A percentile compares a stretch with the other conserved stretches of the same genome.
phyloP scores from a whole-genome alignment of 108 stramenopile species.

The Skeletonema marinoi region DNA sequence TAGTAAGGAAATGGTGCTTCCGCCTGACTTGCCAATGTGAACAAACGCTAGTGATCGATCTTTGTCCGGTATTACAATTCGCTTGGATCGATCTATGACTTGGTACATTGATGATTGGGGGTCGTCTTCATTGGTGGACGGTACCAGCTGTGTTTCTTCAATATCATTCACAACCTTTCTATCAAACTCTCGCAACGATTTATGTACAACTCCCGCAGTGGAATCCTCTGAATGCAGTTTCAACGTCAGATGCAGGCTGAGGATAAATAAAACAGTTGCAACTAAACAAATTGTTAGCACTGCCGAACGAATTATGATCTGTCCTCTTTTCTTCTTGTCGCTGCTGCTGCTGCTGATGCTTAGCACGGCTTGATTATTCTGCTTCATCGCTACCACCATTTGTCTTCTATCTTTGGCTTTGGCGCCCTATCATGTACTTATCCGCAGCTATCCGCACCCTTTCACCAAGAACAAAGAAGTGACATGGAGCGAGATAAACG shows the following conservation, averaged over 20 bases:
- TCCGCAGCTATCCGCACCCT: no score
- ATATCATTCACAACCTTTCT: not conserved
- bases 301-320: not conserved
- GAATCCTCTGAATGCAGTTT: not conserved
- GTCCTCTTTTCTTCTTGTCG: not conserved
- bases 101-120: not conserved
- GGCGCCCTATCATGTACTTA: no score
- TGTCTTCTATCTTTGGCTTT: no score
- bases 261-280: not conserved
- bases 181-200: not conserved
- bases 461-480: no score
- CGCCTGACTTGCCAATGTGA: conserved; percentile 72
- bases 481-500: no score
- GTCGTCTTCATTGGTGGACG: not conserved
- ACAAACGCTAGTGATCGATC: conserved; percentile 20
- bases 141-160: not conserved
- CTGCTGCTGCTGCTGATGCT: no score
- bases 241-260: not conserved
- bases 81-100: conserved; percentile 13
- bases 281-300: not conserved
- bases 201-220: not conserved
- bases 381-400: no score
- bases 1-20: conserved; percentile 54
- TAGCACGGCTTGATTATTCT: no score
- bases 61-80: conserved; percentile 8